A percentile compares a stretch with the other conserved stretches of the same genome.
Evolutionary conservation across 2,329 filamentous ascomycete genomes (phyloP).

Genomic region (Diaporthe citrichinensis): DNA sequence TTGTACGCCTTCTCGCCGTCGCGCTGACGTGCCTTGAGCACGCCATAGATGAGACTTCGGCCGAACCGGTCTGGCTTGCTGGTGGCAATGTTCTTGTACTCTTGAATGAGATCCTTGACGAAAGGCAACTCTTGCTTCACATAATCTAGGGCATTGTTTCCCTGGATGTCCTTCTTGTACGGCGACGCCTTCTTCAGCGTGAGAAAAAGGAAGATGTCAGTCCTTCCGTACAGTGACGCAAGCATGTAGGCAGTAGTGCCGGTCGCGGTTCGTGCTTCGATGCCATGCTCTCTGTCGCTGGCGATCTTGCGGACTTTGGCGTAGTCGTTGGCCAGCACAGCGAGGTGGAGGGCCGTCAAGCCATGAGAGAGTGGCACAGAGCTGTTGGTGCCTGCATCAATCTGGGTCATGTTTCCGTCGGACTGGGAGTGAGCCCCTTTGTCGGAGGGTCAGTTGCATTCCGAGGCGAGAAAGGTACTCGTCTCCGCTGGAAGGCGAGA

Average conservation of each 20-base stretch:
- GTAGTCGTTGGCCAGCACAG: neutral
- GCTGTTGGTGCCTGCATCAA: neutral
- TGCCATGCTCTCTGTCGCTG: neutral
- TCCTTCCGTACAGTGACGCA: neutral
- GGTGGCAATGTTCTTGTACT: neutral
- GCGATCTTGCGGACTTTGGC: neutral
- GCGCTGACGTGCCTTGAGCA: neutral
- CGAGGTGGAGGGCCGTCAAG: neutral
- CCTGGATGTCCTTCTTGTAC: neutral
- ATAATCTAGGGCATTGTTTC: neutral
- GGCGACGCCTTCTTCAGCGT: neutral
- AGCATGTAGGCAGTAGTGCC: constrained; percentile 19
- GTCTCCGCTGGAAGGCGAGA: neutral
- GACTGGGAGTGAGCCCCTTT: neutral
- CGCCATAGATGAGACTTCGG: neutral
- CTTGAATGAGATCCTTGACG: neutral
- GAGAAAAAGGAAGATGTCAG: neutral
- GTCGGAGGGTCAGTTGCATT: neutral
- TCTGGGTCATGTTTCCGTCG: neutral
- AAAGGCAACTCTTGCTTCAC: neutral
- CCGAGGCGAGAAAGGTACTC: no score
- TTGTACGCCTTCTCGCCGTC: neutral
- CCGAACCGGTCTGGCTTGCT: neutral
- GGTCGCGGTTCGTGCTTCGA: neutral
- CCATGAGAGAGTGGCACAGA: neutral